Percentiles rank a stretch among this genome's conserved stretches.
These are phyloP conservation scores for Linnemannia schmuckeri DNA, from an alignment of 192 early-diverging fungal genomes.

Conservation along the genomic window DNA sequence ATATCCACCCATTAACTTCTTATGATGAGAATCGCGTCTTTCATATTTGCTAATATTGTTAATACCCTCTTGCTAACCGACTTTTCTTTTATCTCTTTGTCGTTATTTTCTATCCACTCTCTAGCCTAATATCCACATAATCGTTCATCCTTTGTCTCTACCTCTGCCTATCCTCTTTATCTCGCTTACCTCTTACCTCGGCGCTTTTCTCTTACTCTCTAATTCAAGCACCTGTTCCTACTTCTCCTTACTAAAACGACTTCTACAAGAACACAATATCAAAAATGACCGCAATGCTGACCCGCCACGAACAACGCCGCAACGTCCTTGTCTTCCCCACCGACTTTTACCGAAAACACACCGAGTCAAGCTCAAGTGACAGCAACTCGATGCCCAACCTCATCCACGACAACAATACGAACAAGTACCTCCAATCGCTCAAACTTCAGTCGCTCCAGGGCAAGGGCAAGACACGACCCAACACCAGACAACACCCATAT, in stretches of 20 bases:
- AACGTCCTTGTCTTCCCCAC: slow-evolving; percentile 37
- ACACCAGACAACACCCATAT: slow-evolving; percentile 2
- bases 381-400: slow-evolving; percentile 12
- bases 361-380: slow-evolving; percentile 19
- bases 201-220: not conserved
- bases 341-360: slow-evolving; percentile 39
- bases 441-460: not conserved
- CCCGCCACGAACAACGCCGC: slow-evolving; percentile 22
- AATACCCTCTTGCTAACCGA: not conserved
- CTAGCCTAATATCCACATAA: not conserved
- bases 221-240: not conserved
- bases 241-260: not conserved
- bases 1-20: not conserved
- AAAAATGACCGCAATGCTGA: slow-evolving; percentile 12
- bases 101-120: not conserved
- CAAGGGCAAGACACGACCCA: not conserved
- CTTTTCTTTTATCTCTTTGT: not conserved
- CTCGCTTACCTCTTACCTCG: not conserved
- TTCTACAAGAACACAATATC: not conserved
- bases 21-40: not conserved
- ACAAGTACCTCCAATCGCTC: not conserved
- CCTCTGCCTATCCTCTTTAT: too few species aligned
- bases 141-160: too few species aligned
- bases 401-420: not conserved
- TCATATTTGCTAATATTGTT: not conserved